Evolutionary conservation across 768 basidiomycete genomes (phyloP), one percentile per base, ranked within the genome.

Genomic region (Amanita jacksonii): DNA sequence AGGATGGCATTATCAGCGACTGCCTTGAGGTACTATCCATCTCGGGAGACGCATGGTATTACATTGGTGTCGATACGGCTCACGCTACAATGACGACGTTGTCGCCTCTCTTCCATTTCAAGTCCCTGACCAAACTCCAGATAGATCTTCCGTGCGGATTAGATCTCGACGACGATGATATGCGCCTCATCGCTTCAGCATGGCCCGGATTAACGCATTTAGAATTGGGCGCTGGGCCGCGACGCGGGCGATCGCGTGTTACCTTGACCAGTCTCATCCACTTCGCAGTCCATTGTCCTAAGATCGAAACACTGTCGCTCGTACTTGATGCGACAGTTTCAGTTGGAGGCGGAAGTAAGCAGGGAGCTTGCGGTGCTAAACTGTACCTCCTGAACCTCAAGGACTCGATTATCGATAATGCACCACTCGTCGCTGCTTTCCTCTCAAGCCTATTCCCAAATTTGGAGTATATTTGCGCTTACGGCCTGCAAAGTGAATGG

Each of bases 371-470:
- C 32, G 16, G 25, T 15, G 41, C 23, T 13, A 43, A n/a, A 30
- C 18, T 43, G 6, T 8, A 28, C 12, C 15, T n/a, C 6, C 32
- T 43, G 7, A 15, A 10, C 22, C n/a, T 43, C 2, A 22, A 24
- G 16, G 10, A 15, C 22, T 43, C 41, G n/a, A 30, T 32, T 9
- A 43, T 43, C 19, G 5, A 9, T 15, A 15, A 43, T 3, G 31
- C 41, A 4, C 9, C 20, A 2, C 15, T 12, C 15, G 41, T 43
- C 4, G 41, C 41, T 13, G 20, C 41, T 15, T 43, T 43, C 13
- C 41, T 43, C 8, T 43, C 41, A 13, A 32, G 34, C 7, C 23
- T 43, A 33, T 33, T 43, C 12, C 41, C 32, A 8, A 43, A 43
- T 9, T 30, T 43, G 31, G 15, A 28, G 22, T n/a, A 12, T 15